phyloP scores from a whole-genome alignment of 331 rosid genomes.

The Dryas integrifolia region DNA sequence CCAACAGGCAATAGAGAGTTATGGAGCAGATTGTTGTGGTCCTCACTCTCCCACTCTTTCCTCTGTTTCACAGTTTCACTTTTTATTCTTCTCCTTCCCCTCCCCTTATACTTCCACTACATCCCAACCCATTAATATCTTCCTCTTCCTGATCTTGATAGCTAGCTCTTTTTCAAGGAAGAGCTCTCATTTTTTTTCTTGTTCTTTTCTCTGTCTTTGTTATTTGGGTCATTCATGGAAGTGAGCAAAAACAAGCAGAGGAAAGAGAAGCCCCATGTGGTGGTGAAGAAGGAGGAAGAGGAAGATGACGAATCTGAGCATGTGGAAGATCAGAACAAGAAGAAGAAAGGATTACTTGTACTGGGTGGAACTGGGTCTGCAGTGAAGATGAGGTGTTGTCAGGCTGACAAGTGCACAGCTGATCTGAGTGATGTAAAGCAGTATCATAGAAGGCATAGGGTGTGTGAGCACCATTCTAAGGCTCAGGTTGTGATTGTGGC shows the following conservation, averaged over 20 bases:
- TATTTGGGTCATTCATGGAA: conserved; percentile 26
- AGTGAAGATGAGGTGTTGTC: conserved; percentile 49
- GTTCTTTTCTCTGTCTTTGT: background rate
- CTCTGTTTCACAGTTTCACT: background rate
- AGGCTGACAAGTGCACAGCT: conserved; percentile 60
- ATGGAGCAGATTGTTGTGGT: conserved; percentile 41
- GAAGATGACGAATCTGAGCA: conserved; percentile 11
- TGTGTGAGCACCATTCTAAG: conserved; percentile 67
- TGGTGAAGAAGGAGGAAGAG: conserved; percentile 12
- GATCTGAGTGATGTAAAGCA: conserved; percentile 63
- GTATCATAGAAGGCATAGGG: conserved; percentile 64
- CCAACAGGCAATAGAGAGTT: background rate
- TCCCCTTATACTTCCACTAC: conserved; percentile 20
- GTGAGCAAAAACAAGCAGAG: conserved; percentile 29
- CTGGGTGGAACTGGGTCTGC: conserved; percentile 16
- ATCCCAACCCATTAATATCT: conserved; percentile 13
- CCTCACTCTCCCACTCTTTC: conserved; percentile 20
- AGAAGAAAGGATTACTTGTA: conserved; percentile 30
- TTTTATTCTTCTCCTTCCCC: conserved; percentile 1
- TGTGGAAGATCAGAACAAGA: conserved; percentile 28
- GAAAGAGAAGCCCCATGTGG: conserved; percentile 33
- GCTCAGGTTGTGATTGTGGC: conserved; percentile 60
- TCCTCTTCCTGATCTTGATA: conserved; percentile 2
- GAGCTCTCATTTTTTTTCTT: background rate
- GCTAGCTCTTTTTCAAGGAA: background rate